A percentile compares a stretch with the other conserved stretches of the same genome.
Evolutionary conservation across 345 rosid species (phyloP).

Genomic region (Alliaria petiolata): DNA sequence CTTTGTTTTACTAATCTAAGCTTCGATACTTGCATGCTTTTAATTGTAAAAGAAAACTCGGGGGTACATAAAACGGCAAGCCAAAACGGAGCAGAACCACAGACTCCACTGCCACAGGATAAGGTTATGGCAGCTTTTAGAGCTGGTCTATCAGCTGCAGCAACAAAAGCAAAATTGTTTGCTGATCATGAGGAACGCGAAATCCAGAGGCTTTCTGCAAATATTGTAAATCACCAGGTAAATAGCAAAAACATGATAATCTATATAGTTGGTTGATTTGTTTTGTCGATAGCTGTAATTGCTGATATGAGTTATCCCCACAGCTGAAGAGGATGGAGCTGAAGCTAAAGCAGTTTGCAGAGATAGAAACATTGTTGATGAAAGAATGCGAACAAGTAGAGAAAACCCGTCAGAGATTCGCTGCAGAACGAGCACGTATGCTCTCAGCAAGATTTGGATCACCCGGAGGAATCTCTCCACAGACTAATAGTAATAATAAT

Average conservation of each 20-base stretch:
- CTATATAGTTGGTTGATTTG: too few species aligned
- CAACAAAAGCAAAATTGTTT: conserved; percentile 91
- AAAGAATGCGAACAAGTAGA: conserved; percentile 98
- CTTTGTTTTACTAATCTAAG: neutral
- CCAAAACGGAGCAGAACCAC: conserved; percentile 52
- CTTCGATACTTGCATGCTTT: conserved; percentile 8
- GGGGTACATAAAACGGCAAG: conserved; percentile 34
- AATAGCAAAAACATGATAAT: neutral
- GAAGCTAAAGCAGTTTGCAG: conserved; percentile 98
- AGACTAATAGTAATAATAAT: conserved; percentile 38
- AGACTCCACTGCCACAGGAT: conserved; percentile 52
- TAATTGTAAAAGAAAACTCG: conserved; percentile 37
- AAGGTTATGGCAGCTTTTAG: conserved; percentile 73
- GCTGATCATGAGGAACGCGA: conserved; percentile 99
- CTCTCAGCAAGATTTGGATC: conserved; percentile 55
- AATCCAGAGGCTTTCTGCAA: conserved; percentile 95
- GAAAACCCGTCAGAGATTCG: conserved; percentile 80
- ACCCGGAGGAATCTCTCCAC: conserved; percentile 48
- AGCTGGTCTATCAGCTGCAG: conserved; percentile 94
- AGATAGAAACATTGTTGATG: conserved; percentile 85
- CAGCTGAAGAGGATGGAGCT: conserved; percentile 97
- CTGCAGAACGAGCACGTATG: conserved; percentile 68
- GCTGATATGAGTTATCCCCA: neutral
- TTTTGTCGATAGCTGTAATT: neutral
- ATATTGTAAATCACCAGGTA: conserved; percentile 94